Conservation (phyloP, 805 yeast species). For the Cyberlindnera amylophila region DNA sequence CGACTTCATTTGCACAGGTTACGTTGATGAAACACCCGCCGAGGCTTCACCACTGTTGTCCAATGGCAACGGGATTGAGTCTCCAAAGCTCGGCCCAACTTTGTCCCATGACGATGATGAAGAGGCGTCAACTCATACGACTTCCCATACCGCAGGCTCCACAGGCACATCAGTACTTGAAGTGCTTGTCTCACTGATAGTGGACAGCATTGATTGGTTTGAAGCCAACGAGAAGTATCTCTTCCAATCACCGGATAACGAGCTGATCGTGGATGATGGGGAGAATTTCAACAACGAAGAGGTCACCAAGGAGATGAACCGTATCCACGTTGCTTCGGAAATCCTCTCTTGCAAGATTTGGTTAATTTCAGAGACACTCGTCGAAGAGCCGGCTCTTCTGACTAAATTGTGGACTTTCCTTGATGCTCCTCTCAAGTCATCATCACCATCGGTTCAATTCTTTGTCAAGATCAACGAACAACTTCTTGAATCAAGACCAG, state of each 20-base stretch:
- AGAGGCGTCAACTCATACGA: conserved; percentile 2
- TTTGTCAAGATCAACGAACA: conserved; percentile 89
- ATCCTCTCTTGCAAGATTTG: conserved; percentile 86
- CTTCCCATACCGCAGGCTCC: background rate
- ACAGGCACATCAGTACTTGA: conserved; percentile 37
- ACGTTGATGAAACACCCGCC: conserved; percentile 24
- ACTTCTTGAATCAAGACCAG: conserved; percentile 73
- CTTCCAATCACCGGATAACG: conserved; percentile 7
- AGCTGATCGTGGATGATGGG: conserved; percentile 10
- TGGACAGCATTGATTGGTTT: conserved; percentile 39
- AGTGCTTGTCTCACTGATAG: conserved; percentile 42
- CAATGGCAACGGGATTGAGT: conserved; percentile 3
- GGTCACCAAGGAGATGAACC: conserved; percentile 21
- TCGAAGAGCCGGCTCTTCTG: conserved; percentile 64
- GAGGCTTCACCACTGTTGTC: background rate
- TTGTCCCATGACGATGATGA: background rate
- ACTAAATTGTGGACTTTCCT: conserved; percentile 76
- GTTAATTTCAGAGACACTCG: conserved; percentile 84
- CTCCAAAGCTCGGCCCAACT: background rate
- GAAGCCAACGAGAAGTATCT: conserved; percentile 19
- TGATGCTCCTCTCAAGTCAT: conserved; percentile 48
- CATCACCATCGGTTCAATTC: conserved; percentile 72
- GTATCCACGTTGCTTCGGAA: conserved; percentile 71
- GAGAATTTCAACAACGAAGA: conserved; percentile 17
- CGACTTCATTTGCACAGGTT: conserved; percentile 49